Evolutionary conservation across 2,329 filamentous ascomycete species (phyloP).

Genomic region (Colletotrichum sp.): DNA sequence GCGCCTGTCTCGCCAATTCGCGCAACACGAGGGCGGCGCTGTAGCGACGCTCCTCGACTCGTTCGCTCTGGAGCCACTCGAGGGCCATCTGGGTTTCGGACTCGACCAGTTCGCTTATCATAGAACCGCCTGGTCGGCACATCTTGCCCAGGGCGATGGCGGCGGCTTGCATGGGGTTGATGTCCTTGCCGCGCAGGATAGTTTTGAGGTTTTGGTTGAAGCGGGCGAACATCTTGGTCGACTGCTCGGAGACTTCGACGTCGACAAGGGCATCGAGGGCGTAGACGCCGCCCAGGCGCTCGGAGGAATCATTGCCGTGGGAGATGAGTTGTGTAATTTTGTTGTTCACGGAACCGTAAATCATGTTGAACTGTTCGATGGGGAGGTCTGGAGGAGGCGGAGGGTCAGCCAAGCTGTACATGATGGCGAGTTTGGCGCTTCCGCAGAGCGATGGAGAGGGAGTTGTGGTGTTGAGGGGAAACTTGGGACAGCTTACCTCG

Average conservation of each 20-base stretch:
- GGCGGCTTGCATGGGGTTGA: constrained; percentile 87
- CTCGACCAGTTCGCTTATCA: constrained; percentile 95
- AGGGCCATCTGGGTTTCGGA: constrained; percentile 95
- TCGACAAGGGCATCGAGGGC: constrained; percentile 93
- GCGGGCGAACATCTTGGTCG: constrained; percentile 84
- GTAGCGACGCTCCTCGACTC: constrained; percentile 91
- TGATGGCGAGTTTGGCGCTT: not conserved
- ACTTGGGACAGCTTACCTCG: constrained; percentile 48
- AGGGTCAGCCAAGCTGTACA: not conserved
- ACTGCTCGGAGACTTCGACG: constrained; percentile 93
- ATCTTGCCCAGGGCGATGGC: constrained; percentile 89
- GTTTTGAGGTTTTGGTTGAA: constrained; percentile 91
- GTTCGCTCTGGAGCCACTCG: constrained; percentile 95
- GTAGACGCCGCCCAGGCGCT: constrained; percentile 89
- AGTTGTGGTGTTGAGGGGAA: not conserved
- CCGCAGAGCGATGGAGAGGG: not conserved
- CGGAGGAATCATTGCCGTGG: constrained; percentile 84
- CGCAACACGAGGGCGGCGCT: constrained; percentile 90
- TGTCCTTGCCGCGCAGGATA: constrained; percentile 89
- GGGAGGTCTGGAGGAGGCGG: constrained; percentile 65
- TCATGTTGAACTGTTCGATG: constrained; percentile 74
- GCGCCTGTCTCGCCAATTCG: constrained; percentile 90
- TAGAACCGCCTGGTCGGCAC: constrained; percentile 88
- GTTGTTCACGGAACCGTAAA: constrained; percentile 62
- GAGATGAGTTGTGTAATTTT: constrained; percentile 73